phyloP scores from a whole-genome alignment of 345 rosid species.

The Ailanthus altissimus region DNA sequence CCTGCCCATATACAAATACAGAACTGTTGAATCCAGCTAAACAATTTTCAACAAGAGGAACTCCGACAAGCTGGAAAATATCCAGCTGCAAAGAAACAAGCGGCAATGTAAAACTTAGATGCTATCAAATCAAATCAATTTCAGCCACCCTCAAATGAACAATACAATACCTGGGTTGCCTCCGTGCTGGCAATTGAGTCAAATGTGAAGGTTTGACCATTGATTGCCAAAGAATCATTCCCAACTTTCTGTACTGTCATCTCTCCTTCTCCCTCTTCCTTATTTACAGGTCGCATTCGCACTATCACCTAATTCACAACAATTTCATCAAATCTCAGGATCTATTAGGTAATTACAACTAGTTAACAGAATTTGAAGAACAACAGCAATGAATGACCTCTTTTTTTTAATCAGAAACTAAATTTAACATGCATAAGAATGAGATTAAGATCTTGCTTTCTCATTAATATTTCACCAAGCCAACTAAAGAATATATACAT shows the following conservation, averaged over 20 bases:
- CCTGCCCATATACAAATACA: constrained; percentile 99
- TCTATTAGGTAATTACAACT: not conserved
- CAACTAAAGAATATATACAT: not conserved
- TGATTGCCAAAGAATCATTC: constrained; percentile 60
- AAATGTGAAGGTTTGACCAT: constrained; percentile 80
- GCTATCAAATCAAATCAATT: not conserved
- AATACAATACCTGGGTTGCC: constrained; percentile 63
- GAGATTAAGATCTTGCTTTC: too few relatives aligned
- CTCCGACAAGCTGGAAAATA: constrained; percentile 84
- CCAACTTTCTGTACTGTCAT: constrained; percentile 63
- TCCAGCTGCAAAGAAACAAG: constrained; percentile 52
- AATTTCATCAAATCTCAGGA: not conserved
- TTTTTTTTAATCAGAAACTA: not conserved
- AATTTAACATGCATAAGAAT: too few relatives aligned
- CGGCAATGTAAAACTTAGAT: constrained; percentile 5
- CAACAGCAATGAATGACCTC: not conserved
- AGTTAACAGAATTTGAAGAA: not conserved
- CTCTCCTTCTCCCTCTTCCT: constrained; percentile 78
- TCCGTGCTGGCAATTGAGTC: constrained; percentile 82
- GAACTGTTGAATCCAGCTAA: constrained; percentile 98
- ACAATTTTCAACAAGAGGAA: constrained; percentile 93
- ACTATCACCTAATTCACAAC: constrained; percentile 63
- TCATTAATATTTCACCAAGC: not conserved
- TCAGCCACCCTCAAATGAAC: not conserved
- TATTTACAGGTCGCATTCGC: constrained; percentile 78